Conservation (phyloP, 2,329 filamentous ascomycete genomes). For the Ophiocordyceps unilateralis region DNA sequence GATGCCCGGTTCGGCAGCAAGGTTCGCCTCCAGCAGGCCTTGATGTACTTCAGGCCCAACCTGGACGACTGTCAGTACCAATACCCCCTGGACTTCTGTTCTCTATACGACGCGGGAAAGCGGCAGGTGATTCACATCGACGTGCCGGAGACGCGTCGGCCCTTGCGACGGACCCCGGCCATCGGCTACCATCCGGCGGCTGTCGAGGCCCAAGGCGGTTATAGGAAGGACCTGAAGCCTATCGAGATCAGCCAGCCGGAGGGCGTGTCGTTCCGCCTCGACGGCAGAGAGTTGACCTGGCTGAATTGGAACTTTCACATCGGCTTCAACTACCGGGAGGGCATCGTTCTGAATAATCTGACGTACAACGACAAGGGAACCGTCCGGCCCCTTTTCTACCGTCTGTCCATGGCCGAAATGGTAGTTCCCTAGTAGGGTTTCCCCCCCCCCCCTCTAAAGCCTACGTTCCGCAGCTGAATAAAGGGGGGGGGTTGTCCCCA, state of each 20-base stretch:
- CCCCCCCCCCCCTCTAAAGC: not conserved
- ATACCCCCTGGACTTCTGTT: slow-evolving; percentile 35
- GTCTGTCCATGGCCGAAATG: slow-evolving; percentile 54
- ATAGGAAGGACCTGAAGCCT: slow-evolving; percentile 18
- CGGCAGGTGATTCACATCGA: slow-evolving; percentile 30
- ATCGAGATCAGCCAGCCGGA: slow-evolving; percentile 22
- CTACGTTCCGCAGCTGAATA: not conserved
- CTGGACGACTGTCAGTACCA: slow-evolving; percentile 49
- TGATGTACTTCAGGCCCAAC: slow-evolving; percentile 67
- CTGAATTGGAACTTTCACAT: slow-evolving; percentile 55
- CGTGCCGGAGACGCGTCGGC: slow-evolving; percentile 28
- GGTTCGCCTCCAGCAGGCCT: slow-evolving; percentile 58
- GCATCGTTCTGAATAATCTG: slow-evolving; percentile 52
- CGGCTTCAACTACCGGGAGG: slow-evolving; percentile 56
- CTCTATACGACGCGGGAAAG: slow-evolving; percentile 25
- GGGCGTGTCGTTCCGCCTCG: slow-evolving; percentile 27
- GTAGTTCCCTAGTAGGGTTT: slow-evolving; percentile 42
- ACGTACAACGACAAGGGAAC: slow-evolving; percentile 35
- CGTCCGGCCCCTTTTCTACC: slow-evolving; percentile 45
- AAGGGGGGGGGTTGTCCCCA: too few species aligned
- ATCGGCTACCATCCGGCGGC: slow-evolving; percentile 39
- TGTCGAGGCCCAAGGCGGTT: slow-evolving; percentile 26
- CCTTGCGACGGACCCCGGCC: slow-evolving; percentile 19
- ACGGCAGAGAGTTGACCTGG: slow-evolving; percentile 33
- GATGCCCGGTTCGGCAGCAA: slow-evolving; percentile 60